phyloP scores from a whole-genome alignment of 176 grass and related monocot species.

The Guadua angustifolia region DNA sequence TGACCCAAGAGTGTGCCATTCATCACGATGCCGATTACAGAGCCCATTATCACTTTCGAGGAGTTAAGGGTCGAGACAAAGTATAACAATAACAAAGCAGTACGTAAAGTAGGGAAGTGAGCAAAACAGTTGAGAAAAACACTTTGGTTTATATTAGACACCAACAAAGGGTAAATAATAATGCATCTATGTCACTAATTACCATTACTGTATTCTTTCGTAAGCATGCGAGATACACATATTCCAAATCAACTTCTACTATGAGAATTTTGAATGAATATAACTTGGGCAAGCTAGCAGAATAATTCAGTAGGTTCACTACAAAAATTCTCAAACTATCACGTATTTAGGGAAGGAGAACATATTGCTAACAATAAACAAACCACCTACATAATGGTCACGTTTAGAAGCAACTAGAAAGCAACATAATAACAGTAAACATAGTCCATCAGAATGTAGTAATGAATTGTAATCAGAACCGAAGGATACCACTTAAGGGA shows the following conservation, averaged over 20 bases:
- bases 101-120: not conserved
- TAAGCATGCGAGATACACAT: not conserved
- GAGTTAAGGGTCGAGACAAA: constrained; percentile 56
- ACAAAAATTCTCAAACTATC: too few relatives aligned
- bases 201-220: not conserved
- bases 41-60: constrained; percentile 85
- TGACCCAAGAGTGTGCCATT: constrained; percentile 85
- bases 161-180: not conserved
- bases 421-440: not conserved
- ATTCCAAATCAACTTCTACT: constrained; percentile 33
- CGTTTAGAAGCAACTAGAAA: constrained; percentile 19
- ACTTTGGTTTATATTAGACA: not conserved
- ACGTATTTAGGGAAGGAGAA: constrained; percentile 8
- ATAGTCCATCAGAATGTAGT: not conserved
- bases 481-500: constrained; percentile 93
- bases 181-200: not conserved
- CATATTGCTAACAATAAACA: not conserved
- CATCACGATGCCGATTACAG: constrained; percentile 68
- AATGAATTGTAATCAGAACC: constrained; percentile 39
- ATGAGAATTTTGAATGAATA: not conserved
- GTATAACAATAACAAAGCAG: constrained; percentile 2
- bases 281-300: not conserved
- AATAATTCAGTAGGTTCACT: not conserved
- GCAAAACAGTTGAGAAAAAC: not conserved
- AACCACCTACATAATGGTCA: not conserved